Base-by-base conservation (phyloP, 495 filamentous ascomycete genomes). In the Penicillium samsonianum region DNA sequence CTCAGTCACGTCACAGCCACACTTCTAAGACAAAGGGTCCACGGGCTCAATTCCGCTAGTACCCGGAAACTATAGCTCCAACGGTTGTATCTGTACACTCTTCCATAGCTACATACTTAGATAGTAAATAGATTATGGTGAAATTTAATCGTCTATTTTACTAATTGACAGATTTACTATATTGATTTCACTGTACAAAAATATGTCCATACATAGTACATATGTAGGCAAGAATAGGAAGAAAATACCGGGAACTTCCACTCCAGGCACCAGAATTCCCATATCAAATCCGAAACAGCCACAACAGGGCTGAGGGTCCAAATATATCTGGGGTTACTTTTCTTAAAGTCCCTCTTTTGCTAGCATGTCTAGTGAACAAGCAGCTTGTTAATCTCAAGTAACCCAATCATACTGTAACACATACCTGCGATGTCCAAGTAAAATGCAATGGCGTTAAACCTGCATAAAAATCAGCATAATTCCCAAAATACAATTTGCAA, bases 381-480 rank as follows among this genome's bases (percentile, higher is more conserved):
- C 30, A 35, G 5, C 30, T 44, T 17, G 12, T 35, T 44, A 48
- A n/a, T 43, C 45, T 50, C 26, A 16, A 20, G 3, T 16, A 51
- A 30, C 48, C 30, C 55, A 40, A 23, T 22, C 19, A 33, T 11
- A 30, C 38, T 4, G 10, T 5, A 38, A 48, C 43, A 63, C 81
- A 64, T 77, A 88, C 86, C 87, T 53, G 87, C 86, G 70, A 97
- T 94, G 63, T 88, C 89, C 28, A 96, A 83, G 67, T 98, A 98
- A 65, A 98, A 96, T 0, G 93, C 92, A 62, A 97, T 87, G 4
- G 92, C 93, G 65, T 98, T 98, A 76, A 98, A 96, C n/a, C 53
- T 55, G 41, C 42, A 45, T 7, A 23, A 20, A 38, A 6, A 38
- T 55, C 41, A 55, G 53, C 42, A 33, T 26, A 14, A n/a, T 14